These are phyloP conservation scores for Coemansia interrupta DNA, from an alignment of 192 early-diverging fungal species.

Conservation along the genomic window DNA sequence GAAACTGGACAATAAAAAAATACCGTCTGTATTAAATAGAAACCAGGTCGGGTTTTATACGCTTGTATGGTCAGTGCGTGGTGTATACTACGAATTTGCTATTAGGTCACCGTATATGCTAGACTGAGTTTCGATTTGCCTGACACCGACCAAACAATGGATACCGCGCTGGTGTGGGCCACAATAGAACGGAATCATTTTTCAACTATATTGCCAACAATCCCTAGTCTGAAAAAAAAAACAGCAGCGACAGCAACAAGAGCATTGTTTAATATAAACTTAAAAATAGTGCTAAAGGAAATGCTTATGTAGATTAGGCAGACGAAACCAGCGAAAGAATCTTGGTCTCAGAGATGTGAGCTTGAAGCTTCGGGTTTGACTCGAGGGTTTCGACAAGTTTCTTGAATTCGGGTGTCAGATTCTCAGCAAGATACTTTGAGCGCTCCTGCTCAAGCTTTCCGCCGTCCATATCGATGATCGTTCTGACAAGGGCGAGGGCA, in stretches of 20 bases:
- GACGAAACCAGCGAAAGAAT: not conserved
- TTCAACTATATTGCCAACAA: too few species aligned
- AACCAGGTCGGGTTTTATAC: too few species aligned
- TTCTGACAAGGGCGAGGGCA: not conserved
- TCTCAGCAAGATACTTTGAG: not conserved
- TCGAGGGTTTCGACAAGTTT: not conserved
- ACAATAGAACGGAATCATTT: too few species aligned
- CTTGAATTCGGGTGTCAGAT: constrained; percentile 8
- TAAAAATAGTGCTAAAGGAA: not conserved
- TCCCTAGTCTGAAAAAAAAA: too few species aligned
- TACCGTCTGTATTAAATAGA: too few species aligned
- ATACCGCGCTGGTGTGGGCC: too few species aligned
- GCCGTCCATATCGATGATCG: not conserved
- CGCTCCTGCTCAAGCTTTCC: not conserved
- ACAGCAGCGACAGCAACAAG: not conserved
- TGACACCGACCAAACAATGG: too few species aligned
- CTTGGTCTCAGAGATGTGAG: not conserved
- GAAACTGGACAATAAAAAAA: too few species aligned
- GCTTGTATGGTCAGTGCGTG: too few species aligned
- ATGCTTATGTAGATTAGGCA: not conserved
- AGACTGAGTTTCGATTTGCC: too few species aligned
- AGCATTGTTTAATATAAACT: not conserved
- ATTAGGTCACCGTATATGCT: too few species aligned
- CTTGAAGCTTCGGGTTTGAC: not conserved
- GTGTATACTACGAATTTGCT: too few species aligned